Evolutionary conservation across 2,329 filamentous ascomycete genomes (phyloP), one percentile per base, ranked within the genome.

Genomic region (Aspergillus tanneri): DNA sequence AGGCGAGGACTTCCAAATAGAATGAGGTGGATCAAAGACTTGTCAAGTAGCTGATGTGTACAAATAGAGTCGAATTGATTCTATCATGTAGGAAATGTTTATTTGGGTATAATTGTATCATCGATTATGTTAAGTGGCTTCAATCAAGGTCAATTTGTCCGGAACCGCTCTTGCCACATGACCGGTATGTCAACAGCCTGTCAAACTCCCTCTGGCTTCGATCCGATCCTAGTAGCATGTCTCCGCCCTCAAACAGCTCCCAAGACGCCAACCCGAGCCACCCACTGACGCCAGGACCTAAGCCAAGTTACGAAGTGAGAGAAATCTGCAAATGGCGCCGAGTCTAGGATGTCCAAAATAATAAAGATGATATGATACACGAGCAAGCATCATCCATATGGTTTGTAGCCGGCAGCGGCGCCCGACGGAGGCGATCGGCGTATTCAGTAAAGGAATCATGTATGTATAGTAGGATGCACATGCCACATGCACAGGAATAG

Each of bases 71-170:
- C 30, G n/a, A n/a, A n/a, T 19, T 34, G 30, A 34, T 34, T 34
- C 30, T 35, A 36, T 35, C 14, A 11, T 32, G 18, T 47, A 35
- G n/a, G n/a, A n/a, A n/a, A 42, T 10, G 23, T 45, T 54, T 27
- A 34, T 52, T 47, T 50, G 51, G 55, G 53, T 56, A 57, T 56
- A 56, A 50, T 30, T 42, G 38, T 45, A 18, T 39, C 24, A 12
- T 25, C 24, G 32, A 23, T 24, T 19, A 34, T 25, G 37, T 16
- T 46, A 16, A 36, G 25, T 19, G 16, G 23, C 47, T 46, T n/a
- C n/a, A 27, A 19, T 10, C 16, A 12, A 34, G 12, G 19, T 34
- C 30, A 34, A 34, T 9, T 34, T 19, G 10, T 16, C 30, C 16
- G 12, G 30, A 14, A 5, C 14, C n/a, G n/a, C n/a, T n/a, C n/a